Conservation (phyloP, 139 green algal species). For the Micractinium sp. region DNA sequence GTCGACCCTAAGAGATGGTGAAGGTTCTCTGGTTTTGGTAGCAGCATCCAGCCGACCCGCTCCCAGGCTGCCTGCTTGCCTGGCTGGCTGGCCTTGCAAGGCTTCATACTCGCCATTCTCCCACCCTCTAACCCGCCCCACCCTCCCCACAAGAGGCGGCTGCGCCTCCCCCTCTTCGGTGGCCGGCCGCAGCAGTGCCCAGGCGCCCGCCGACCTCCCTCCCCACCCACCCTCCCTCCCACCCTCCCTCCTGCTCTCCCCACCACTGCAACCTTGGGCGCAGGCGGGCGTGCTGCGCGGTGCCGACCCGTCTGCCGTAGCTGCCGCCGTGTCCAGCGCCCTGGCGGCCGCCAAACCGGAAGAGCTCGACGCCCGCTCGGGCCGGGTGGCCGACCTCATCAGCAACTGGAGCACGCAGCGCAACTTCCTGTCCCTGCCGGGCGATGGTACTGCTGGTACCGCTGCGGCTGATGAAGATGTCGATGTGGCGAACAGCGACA, state of each 20-base stretch:
- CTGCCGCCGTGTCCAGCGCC: conserved; percentile 26
- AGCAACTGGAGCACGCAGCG: background rate
- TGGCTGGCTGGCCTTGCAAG: too few species aligned
- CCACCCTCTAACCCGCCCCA: too few species aligned
- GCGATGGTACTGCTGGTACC: background rate
- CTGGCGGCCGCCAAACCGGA: conserved; percentile 33
- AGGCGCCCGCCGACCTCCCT: too few species aligned
- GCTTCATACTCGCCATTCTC: too few species aligned
- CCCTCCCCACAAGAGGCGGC: too few species aligned
- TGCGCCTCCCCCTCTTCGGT: too few species aligned
- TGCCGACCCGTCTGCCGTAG: background rate
- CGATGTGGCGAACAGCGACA: background rate
- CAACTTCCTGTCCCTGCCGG: background rate
- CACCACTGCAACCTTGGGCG: too few species aligned
- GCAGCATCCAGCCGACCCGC: too few species aligned
- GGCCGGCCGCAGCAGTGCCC: too few species aligned
- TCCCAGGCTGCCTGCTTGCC: too few species aligned
- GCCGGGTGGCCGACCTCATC: background rate
- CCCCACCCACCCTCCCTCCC: background rate
- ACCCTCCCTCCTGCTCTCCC: background rate
- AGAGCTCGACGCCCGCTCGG: conserved; percentile 22
- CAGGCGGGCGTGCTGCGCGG: conserved; percentile 6
- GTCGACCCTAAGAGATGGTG: too few species aligned
- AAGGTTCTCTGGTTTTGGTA: too few species aligned
- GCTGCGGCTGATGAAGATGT: background rate